phyloP scores from a whole-genome alignment of 768 basidiomycete genomes.

The Leccinum boreale region DNA sequence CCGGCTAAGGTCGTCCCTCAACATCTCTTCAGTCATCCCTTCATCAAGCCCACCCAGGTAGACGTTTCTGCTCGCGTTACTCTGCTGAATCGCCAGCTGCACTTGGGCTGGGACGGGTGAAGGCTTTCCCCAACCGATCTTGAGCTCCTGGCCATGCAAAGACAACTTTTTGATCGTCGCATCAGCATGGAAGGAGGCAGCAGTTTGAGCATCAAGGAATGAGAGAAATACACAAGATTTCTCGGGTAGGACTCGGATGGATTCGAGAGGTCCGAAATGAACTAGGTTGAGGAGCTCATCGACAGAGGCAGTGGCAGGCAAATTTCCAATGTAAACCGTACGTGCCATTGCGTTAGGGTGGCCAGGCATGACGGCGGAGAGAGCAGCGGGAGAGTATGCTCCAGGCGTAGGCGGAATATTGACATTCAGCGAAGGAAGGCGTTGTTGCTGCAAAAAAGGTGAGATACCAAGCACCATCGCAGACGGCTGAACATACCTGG shows the following conservation, averaged over 20 bases:
- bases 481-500: constrained; percentile 42
- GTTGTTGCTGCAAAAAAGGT: constrained; percentile 42
- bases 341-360: constrained; percentile 65
- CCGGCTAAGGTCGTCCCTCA: constrained; percentile 86
- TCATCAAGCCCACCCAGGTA: constrained; percentile 95
- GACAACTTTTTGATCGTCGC: constrained; percentile 92
- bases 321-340: constrained; percentile 96
- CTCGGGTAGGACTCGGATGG: constrained; percentile 90
- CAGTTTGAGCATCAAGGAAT: constrained; percentile 90
- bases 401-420: constrained; percentile 70
- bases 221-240: constrained; percentile 98
- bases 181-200: constrained; percentile 96
- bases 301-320: constrained; percentile 92
- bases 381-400: constrained; percentile 75
- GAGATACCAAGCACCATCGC: neutral
- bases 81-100: constrained; percentile 82
- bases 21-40: constrained; percentile 82
- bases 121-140: constrained; percentile 98
- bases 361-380: constrained; percentile 67
- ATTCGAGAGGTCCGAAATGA: constrained; percentile 95
- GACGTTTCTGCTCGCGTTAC: constrained; percentile 93
- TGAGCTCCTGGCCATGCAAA: constrained; percentile 93
- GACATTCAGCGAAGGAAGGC: constrained; percentile 62
- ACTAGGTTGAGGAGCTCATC: constrained; percentile 98
- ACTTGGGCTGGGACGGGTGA: constrained; percentile 85